Conservation (phyloP, 176 grass and related monocot genomes). For the Elaeis guineensis region DNA sequence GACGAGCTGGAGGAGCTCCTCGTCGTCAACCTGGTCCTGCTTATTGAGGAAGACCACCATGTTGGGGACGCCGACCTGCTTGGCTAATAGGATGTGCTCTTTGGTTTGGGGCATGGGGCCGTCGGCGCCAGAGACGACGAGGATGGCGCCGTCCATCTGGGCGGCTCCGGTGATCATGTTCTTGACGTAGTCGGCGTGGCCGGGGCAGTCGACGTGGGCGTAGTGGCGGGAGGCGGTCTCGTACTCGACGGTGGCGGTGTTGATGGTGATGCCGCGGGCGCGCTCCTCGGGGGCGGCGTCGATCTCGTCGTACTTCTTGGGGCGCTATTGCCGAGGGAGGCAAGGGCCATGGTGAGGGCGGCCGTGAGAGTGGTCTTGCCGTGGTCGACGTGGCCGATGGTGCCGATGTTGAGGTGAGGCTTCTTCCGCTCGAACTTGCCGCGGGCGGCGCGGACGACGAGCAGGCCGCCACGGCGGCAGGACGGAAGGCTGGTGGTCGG, state of each 20-base stretch:
- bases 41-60: constrained; percentile 99
- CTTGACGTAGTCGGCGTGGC: constrained; percentile 95
- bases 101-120: constrained; percentile 99
- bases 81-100: constrained; percentile 98
- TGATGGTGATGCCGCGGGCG: constrained; percentile 97
- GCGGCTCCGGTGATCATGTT: constrained; percentile 96
- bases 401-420: constrained; percentile 97
- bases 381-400: constrained; percentile 98
- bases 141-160: constrained; percentile 97
- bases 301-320: constrained; percentile 99
- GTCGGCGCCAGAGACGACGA: constrained; percentile 92
- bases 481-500: background rate
- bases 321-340: constrained; percentile 56
- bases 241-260: constrained; percentile 98
- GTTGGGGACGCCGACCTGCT: constrained; percentile 91
- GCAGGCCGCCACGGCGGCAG: constrained; percentile 15
- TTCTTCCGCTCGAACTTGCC: constrained; percentile 92
- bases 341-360: constrained; percentile 93
- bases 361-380: constrained; percentile 96
- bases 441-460: constrained; percentile 79
- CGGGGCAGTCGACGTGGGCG: constrained; percentile 94
- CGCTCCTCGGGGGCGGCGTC: constrained; percentile 94
- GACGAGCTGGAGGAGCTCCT: constrained; percentile 92
- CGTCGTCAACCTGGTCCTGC: constrained; percentile 97
- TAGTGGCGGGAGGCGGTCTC: constrained; percentile 93